A percentile compares a stretch with the other conserved stretches of the same genome.
phyloP scores from a whole-genome alignment of 2,329 filamentous ascomycete species.

The Peltaster fructicola region DNA sequence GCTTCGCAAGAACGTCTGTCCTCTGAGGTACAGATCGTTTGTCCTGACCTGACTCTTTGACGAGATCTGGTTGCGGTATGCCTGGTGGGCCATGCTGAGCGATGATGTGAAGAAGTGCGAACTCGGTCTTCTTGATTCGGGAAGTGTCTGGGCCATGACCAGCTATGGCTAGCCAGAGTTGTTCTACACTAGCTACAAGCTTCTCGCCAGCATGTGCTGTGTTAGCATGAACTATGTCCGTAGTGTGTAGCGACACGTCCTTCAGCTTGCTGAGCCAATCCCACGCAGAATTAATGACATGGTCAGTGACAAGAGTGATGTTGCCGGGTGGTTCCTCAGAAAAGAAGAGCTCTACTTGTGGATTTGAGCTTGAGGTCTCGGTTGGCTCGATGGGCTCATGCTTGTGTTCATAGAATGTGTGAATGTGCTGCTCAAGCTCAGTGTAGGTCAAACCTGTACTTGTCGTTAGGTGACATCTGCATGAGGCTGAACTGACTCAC shows the following conservation, averaged over 20 bases:
- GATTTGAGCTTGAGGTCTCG: too few species aligned
- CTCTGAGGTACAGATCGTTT: constrained; percentile 46
- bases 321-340: constrained; percentile 9
- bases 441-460: constrained; percentile 22
- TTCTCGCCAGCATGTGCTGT: constrained; percentile 1
- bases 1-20: constrained; percentile 37
- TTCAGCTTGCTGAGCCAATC: constrained; percentile 37
- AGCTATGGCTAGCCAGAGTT: constrained; percentile 42
- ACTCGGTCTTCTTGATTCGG: constrained; percentile 37
- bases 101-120: constrained; percentile 40
- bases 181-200: constrained; percentile 17
- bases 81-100: constrained; percentile 35
- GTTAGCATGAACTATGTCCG: not conserved
- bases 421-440: constrained; percentile 23
- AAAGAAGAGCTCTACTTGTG: constrained; percentile 11
- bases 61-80: constrained; percentile 40
- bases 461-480: constrained; percentile 4
- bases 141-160: constrained; percentile 40
- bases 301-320: constrained; percentile 25
- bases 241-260: too few species aligned
- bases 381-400: constrained; percentile 1
- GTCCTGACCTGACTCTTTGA: constrained; percentile 40
- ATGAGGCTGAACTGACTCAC: constrained; percentile 24
- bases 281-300: constrained; percentile 38
- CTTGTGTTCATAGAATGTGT: constrained; percentile 19